Base-by-base conservation (phyloP, 2,329 filamentous ascomycete genomes). In the Microdochium nivale region DNA sequence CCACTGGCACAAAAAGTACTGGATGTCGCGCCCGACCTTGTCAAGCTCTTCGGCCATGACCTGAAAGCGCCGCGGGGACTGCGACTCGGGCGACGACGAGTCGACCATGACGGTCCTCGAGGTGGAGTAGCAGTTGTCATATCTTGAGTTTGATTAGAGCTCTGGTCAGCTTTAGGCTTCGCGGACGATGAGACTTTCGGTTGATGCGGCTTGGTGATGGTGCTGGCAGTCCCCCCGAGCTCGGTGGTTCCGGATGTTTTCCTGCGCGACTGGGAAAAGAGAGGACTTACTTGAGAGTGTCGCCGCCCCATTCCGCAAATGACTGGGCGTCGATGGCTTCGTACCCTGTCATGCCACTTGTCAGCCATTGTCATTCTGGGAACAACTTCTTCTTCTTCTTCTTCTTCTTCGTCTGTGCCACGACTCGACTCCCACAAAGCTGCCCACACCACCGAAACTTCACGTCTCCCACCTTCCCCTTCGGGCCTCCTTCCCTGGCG, bases 1-100 rank as follows among this genome's bases (percentile, higher is more conserved):
- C 76, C 76, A 79, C 58, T 79, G 76, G 54, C 76, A 79, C 9
- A 78, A 67, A 33, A 74, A 73, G 53, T 77, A 78, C 2, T 74
- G 59, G 2, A 78, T 71, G 4, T 70, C 62, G 0, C 71, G 67
- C n/a, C 68, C 60, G 0, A 69, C 65, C 0, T 60, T 58, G 3
- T 70, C 62, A 0, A 79, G 60, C 0, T 70, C 68, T 0, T 63
- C 57, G 1, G 70, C 71, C 75, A 79, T 79, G 47, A 68, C 72
- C 10, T 70, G 59, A 52, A 77, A 76, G 0, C 74, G 70, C 1
- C 64, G 56, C 0, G 69, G 65, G 0, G 72, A 71, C 3, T 69
- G 67, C 2, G 67, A 66, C 23, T 66, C 70, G 0, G 67, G 62
- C 0, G 66, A 67, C 8, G 63, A 63, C 19, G 70, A 68, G 48